phyloP scores from a whole-genome alignment of 306 rosid species.

The Potentilla sterilis region DNA sequence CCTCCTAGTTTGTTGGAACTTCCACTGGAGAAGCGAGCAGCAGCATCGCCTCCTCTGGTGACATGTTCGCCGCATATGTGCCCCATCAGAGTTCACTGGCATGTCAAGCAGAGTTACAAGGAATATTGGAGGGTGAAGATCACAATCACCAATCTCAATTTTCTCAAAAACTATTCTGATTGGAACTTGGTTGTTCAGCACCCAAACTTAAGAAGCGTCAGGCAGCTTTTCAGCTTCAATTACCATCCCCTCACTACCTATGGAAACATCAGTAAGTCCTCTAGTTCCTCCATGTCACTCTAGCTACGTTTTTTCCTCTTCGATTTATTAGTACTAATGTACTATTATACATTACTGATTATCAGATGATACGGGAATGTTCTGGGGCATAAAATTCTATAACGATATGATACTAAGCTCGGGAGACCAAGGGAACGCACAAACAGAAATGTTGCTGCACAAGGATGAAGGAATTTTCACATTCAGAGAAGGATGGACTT shows the following conservation, averaged over 20 bases:
- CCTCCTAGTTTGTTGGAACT: constrained; percentile 40
- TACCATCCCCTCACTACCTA: constrained; percentile 46
- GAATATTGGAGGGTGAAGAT: constrained; percentile 80
- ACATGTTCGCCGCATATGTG: constrained; percentile 77
- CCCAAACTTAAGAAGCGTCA: constrained; percentile 58
- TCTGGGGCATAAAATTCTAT: constrained; percentile 71
- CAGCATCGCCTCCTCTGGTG: constrained; percentile 28
- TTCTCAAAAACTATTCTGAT: constrained; percentile 61
- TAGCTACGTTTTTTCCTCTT: neutral
- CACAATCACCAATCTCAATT: constrained; percentile 65
- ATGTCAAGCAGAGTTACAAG: constrained; percentile 68
- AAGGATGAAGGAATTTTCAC: constrained; percentile 58
- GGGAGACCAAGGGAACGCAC: constrained; percentile 58
- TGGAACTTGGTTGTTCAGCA: constrained; percentile 76
- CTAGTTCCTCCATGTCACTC: neutral
- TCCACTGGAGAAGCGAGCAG: constrained; percentile 15
- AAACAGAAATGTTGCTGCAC: constrained; percentile 63
- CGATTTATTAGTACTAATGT: neutral
- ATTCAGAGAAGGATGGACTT: constrained; percentile 73
- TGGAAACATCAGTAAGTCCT: constrained; percentile 59
- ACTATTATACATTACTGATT: neutral
- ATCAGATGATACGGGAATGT: constrained; percentile 76
- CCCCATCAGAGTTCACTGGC: constrained; percentile 83
- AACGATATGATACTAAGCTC: constrained; percentile 61
- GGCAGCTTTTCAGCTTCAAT: constrained; percentile 80